These are phyloP conservation scores for Cryptococcus wingfieldii DNA, from an alignment of 1,284 basidiomycete species.

Conservation along the genomic window DNA sequence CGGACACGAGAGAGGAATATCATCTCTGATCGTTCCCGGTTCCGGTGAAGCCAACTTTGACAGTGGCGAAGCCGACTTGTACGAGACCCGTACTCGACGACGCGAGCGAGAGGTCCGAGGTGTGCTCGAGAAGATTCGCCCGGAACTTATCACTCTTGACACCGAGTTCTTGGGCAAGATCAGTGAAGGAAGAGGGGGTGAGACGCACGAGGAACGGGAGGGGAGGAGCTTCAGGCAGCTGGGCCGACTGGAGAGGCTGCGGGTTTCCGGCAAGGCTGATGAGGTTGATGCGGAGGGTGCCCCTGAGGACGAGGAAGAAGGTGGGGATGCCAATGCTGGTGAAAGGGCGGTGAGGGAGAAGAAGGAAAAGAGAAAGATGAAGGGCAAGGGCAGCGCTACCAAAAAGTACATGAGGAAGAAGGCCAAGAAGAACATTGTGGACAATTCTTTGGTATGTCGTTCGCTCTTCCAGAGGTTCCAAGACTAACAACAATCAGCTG, in stretches of 20 bases:
- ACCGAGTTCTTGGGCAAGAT: slow-evolving; percentile 75
- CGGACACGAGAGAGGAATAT: slow-evolving; percentile 65
- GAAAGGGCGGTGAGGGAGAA: slow-evolving; percentile 9
- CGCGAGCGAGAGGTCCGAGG: slow-evolving; percentile 87
- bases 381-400: slow-evolving; percentile 60
- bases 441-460: slow-evolving; percentile 70
- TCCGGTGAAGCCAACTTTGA: slow-evolving; percentile 94
- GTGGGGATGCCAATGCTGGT: slow-evolving; percentile 50
- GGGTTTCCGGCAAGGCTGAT: slow-evolving; percentile 66
- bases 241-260: slow-evolving; percentile 67
- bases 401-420: slow-evolving; percentile 73
- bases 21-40: slow-evolving; percentile 83
- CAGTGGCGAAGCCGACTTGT: slow-evolving; percentile 88
- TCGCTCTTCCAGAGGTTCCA: not conserved
- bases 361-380: slow-evolving; percentile 18
- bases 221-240: slow-evolving; percentile 63
- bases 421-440: slow-evolving; percentile 87
- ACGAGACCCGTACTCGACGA: slow-evolving; percentile 75
- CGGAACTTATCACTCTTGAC: slow-evolving; percentile 89
- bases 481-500: slow-evolving; percentile 33
- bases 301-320: slow-evolving; percentile 28
- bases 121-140: slow-evolving; percentile 91
- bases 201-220: slow-evolving; percentile 55
- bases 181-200: slow-evolving; percentile 56
- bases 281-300: slow-evolving; percentile 54